These are phyloP conservation scores for Microdochium paspali DNA, from an alignment of 2,329 filamentous ascomycete genomes.

Conservation along the genomic window DNA sequence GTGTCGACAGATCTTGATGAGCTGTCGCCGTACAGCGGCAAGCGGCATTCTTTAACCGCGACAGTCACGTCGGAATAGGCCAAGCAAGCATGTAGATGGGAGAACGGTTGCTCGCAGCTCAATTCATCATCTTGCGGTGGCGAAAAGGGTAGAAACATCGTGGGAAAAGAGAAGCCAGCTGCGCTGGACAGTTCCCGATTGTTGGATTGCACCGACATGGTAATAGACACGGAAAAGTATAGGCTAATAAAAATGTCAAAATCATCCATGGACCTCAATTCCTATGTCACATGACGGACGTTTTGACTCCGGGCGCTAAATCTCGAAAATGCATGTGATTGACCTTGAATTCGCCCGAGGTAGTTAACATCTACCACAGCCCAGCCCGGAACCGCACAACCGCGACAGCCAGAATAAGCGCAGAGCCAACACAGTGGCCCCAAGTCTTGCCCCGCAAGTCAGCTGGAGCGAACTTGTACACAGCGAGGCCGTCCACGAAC, in stretches of 20 bases:
- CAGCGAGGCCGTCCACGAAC: background rate
- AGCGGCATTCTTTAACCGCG: no score
- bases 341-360: no score
- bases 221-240: background rate
- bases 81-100: no score
- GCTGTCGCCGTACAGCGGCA: no score
- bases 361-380: background rate
- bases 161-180: background rate
- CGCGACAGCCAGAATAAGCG: background rate
- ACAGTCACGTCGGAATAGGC: no score
- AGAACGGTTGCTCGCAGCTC: no score
- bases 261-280: background rate
- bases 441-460: background rate
- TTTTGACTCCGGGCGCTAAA: no score
- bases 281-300: no score
- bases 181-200: background rate
- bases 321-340: no score
- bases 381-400: background rate
- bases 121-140: no score
- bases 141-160: no score
- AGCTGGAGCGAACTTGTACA: background rate
- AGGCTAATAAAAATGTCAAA: conserved; percentile 1
- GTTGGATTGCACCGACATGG: background rate
- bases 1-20: background rate
- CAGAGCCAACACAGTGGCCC: background rate